Conservation (phyloP, 495 filamentous ascomycete genomes). For the Cairneyella variabilis region DNA sequence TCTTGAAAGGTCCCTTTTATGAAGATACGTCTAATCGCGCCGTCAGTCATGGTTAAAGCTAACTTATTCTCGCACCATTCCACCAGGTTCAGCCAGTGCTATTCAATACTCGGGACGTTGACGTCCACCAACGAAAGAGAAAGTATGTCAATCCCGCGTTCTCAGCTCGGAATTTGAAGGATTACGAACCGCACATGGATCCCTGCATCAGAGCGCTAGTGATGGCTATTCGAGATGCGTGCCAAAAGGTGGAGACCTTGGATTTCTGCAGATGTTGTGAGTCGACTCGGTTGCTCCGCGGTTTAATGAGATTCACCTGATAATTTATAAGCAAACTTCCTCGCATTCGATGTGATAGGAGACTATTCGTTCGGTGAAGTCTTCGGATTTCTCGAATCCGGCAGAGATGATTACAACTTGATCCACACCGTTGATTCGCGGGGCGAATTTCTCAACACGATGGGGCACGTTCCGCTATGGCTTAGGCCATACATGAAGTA, state of each 20-base stretch:
- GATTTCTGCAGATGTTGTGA: background rate
- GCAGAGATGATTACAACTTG: slow-evolving; percentile 24
- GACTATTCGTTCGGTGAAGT: slow-evolving; percentile 32
- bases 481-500: slow-evolving; percentile 12
- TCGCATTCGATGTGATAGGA: slow-evolving; percentile 40
- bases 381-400: slow-evolving; percentile 33
- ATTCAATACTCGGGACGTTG: background rate
- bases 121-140: slow-evolving; percentile 2
- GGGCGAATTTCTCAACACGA: slow-evolving; percentile 5
- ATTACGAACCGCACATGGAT: slow-evolving; percentile 1
- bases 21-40: background rate
- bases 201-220: background rate
- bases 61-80: background rate
- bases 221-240: background rate
- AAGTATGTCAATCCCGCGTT: slow-evolving; percentile 7
- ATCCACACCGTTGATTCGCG: slow-evolving; percentile 11
- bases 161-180: background rate
- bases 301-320: too few relatives aligned
- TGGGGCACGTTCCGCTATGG: slow-evolving; percentile 12
- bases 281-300: too few relatives aligned
- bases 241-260: background rate
- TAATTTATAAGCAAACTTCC: slow-evolving; percentile 32
- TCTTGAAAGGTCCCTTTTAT: slow-evolving; percentile 29
- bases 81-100: background rate
- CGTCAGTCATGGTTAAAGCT: background rate